Base-by-base conservation (phyloP, 2,329 filamentous ascomycete genomes). In the Incumbomyces delicatus region DNA sequence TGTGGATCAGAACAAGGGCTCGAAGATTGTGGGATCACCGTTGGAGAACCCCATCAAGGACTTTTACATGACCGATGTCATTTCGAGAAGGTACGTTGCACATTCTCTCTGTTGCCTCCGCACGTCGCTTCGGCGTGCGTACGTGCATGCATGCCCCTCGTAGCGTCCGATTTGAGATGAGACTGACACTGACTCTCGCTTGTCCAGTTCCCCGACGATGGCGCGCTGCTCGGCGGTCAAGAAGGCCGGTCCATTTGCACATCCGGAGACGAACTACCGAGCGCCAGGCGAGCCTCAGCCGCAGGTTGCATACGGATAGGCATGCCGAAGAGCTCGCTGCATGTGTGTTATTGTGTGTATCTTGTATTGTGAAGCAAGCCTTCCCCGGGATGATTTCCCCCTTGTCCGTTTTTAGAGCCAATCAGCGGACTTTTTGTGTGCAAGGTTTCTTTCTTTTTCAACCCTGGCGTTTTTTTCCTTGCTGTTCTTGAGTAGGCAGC, bases 41-140 rank as follows among this genome's bases (percentile, higher is more conserved):
- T 75, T 98, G 60, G 87, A 81, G 74, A 86, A 85, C 69, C 80
- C 85, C 48, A 87, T 98, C 58, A 82, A 95, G 60, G 87, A 98
- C 74, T 98, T 98, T 68, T 98, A 89, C 73, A 95, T 96, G 70
- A 98, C 92, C 66, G 90, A 98, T 69, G 81, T 83, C 49, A 95
- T 98, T 67, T 94, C 89, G 33, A 83, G 92, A 77, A 95, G 87
- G 87, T 92, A 73, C 67, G 80, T 72, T 38, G 22, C 37, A 10
- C 45, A 37, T 17, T 6, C 46, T 20, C 36, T 16, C 14, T n/a
- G n/a, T 10, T 45, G 8, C 16, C n/a, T 18, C 38, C 22, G 22
- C 22, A 8, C 22, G 22, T 41, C 6, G 30, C 11, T 43, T 29
- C 11, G 33, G 37, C 29, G 18, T 27, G 17, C 33, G 38, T 17